Conservation (phyloP, 345 rosid genomes). For the Mangifera indica region DNA sequence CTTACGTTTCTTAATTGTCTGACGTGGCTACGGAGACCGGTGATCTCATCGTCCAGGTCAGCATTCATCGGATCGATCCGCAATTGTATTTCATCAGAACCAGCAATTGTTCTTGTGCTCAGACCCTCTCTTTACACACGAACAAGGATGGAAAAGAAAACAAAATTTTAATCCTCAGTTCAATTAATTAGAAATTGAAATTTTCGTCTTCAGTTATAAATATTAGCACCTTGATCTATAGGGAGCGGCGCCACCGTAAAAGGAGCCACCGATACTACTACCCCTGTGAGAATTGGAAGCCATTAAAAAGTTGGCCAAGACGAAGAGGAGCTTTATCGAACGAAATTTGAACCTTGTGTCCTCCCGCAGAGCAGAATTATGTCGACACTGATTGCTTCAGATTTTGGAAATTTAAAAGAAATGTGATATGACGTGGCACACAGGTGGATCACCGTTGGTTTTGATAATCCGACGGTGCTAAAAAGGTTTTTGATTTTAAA, state of each 20-base stretch:
- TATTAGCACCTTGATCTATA: slow-evolving; percentile 54
- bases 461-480: no score
- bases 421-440: slow-evolving; percentile 7
- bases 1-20: slow-evolving; percentile 63
- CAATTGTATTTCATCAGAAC: slow-evolving; percentile 81
- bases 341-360: neutral
- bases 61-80: slow-evolving; percentile 88
- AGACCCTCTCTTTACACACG: slow-evolving; percentile 61
- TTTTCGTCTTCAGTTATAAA: neutral
- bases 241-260: slow-evolving; percentile 63
- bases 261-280: slow-evolving; percentile 45
- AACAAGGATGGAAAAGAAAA: neutral
- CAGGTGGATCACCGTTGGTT: slow-evolving; percentile 11
- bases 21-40: slow-evolving; percentile 80
- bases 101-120: slow-evolving; percentile 61
- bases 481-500: no score
- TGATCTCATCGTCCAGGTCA: slow-evolving; percentile 78
- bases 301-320: slow-evolving; percentile 32
- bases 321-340: neutral
- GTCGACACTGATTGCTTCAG: no score
- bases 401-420: slow-evolving; percentile 9
- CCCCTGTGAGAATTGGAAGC: slow-evolving; percentile 49
- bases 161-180: neutral
- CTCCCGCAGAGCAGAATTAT: neutral
- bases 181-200: neutral